Evolutionary conservation across 2,329 filamentous ascomycete species (phyloP), one percentile per base, ranked within the genome.

Genomic region (Oidium heveae): DNA sequence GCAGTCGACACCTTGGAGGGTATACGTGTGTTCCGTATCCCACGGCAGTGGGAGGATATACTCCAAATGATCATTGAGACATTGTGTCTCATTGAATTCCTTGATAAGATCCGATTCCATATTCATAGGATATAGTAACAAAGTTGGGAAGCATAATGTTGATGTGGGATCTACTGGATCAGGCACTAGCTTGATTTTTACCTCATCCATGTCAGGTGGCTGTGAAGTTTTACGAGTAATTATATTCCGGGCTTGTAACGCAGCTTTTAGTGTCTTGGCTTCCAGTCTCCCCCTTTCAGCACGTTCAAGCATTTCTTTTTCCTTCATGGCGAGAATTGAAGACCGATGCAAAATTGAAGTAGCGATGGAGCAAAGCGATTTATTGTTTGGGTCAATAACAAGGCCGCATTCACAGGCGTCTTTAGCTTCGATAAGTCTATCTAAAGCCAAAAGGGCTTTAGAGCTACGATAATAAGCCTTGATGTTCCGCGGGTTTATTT

Each of bases 401-500:
- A 95, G 71, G 0, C 88, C 91, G 5, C 79, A 75, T 4, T 74
- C 70, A 63, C 83, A 88, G 4, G 86, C 80, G 66, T 94, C 86
- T 60, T 81, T 75, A 2, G 91, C 88, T 69, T 95, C 87, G 22
- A 70, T 67, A 55, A 93, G 71, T 63, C 86, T 86, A 65, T 84
- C 82, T 16, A 95, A 76, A 0, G 81, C 78, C 28, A 94, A 71
- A 55, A 94, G 75, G 4, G 91, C 89, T 57, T 74, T 73, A 2
- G 84, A 77, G 55, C 84, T 87, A 58, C 91, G 83, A 68, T 93
- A 98, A 69, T 81, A 86, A 0, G 91, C 89, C 70, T 98, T 98
- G 63, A 93, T 67, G 66, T 94, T 95, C 53, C 66, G 67, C 2
- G 80, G 75, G 68, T 95, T 93, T 56, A 95, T 71, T 41, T 79